Evolutionary conservation across 106 monocot species (phyloP).

Genomic region (Dendrobium catenatum): DNA sequence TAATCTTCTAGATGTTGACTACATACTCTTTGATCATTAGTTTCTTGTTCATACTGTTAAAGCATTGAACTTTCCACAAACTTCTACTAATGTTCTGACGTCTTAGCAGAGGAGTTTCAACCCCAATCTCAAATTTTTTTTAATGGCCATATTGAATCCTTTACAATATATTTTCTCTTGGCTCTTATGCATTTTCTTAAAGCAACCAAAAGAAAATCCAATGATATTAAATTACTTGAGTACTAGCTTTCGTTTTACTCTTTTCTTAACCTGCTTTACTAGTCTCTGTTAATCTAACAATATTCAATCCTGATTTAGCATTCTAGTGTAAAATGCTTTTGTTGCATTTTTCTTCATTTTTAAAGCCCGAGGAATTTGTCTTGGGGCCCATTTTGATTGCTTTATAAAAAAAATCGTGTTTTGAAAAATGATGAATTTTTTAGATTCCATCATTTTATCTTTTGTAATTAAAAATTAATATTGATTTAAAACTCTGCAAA

Average conservation of each 20-base stretch:
- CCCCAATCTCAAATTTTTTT: neutral
- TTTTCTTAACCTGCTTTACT: neutral
- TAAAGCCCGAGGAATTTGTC: neutral
- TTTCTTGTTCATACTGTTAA: neutral
- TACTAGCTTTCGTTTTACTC: neutral
- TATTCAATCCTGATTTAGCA: neutral
- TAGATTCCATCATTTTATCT: neutral
- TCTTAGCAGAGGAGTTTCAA: neutral
- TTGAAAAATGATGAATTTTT: neutral
- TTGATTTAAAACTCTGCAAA: neutral
- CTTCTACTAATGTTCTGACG: neutral
- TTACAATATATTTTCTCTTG: neutral
- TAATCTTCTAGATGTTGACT: neutral
- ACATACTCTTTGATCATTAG: neutral
- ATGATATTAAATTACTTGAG: neutral
- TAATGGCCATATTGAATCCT: neutral
- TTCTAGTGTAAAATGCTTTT: neutral
- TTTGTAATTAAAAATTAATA: neutral
- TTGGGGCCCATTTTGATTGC: neutral
- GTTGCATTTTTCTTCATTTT: neutral
- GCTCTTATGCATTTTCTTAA: neutral
- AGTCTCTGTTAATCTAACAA: neutral
- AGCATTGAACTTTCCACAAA: neutral
- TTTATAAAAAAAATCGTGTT: neutral
- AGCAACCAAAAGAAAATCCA: neutral